phyloP scores from a whole-genome alignment of 2,329 filamentous ascomycete genomes.

The Hypoxylon sp. region DNA sequence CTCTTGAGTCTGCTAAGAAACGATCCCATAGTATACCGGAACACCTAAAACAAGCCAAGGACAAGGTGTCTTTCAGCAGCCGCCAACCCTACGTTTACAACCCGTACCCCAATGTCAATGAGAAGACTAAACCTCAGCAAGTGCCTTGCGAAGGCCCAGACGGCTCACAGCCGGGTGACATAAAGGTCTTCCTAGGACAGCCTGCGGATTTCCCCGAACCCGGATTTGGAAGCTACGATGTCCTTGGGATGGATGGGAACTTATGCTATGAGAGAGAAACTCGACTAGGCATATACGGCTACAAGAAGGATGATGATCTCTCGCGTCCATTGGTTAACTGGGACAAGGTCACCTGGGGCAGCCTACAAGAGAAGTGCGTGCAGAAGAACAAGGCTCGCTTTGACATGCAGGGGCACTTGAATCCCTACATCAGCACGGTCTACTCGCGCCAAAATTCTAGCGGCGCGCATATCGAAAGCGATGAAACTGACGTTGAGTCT shows the following conservation, averaged over 20 bases:
- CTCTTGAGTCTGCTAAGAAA: conserved; percentile 52
- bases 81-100: conserved; percentile 66
- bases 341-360: conserved; percentile 73
- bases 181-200: conserved; percentile 69
- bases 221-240: conserved; percentile 68
- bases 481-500: conserved; percentile 20
- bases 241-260: conserved; percentile 67
- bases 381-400: conserved; percentile 72
- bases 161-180: conserved; percentile 66
- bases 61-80: conserved; percentile 51
- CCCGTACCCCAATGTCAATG: conserved; percentile 77
- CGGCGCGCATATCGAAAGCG: conserved; percentile 25
- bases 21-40: conserved; percentile 42
- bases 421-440: conserved; percentile 52
- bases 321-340: conserved; percentile 61
- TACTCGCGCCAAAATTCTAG: conserved; percentile 47
- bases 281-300: conserved; percentile 72
- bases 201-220: conserved; percentile 66
- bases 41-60: conserved; percentile 45
- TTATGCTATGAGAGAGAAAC: conserved; percentile 74
- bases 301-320: conserved; percentile 58
- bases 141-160: conserved; percentile 71
- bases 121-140: conserved; percentile 62
- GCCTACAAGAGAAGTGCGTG: conserved; percentile 72
- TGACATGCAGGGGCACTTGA: conserved; percentile 52